A percentile compares a stretch with the other conserved stretches of the same genome.
These are phyloP conservation scores for Tuber umbilicatum DNA, from an alignment of 495 filamentous ascomycete genomes.

Conservation along the genomic window DNA sequence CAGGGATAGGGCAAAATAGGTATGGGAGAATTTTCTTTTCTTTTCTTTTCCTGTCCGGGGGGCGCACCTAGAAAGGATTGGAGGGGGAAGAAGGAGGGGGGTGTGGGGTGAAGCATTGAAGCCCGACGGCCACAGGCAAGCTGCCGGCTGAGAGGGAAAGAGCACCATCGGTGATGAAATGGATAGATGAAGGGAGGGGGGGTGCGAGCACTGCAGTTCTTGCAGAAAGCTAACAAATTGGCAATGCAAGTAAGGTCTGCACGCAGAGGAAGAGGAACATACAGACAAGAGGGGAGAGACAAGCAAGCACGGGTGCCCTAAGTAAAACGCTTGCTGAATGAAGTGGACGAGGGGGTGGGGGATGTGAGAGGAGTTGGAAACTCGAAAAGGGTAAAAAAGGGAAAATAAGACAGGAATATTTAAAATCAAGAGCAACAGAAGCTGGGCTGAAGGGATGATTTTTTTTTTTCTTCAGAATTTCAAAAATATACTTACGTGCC, in stretches of 20 bases:
- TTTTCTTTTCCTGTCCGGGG: constrained; percentile 26
- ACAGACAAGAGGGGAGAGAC: constrained; percentile 21
- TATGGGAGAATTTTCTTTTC: constrained; percentile 38
- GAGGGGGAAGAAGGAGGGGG: constrained; percentile 31
- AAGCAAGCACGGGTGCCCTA: neutral
- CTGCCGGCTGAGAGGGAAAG: constrained; percentile 38
- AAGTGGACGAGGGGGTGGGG: neutral
- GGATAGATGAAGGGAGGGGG: constrained; percentile 40
- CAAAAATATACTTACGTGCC: constrained; percentile 32
- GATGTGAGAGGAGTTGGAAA: neutral
- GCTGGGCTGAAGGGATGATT: neutral
- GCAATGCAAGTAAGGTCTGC: constrained; percentile 1
- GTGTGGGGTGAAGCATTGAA: constrained; percentile 3
- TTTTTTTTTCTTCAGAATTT: neutral
- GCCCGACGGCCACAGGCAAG: constrained; percentile 24
- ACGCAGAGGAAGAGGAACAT: constrained; percentile 31
- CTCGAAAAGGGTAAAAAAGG: constrained; percentile 3
- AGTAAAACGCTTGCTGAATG: neutral
- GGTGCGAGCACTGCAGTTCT: constrained; percentile 21
- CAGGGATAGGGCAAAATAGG: constrained; percentile 43
- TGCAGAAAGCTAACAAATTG: constrained; percentile 2
- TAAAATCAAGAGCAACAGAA: neutral
- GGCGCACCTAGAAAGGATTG: constrained; percentile 26
- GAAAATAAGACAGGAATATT: neutral
- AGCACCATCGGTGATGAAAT: constrained; percentile 31